Evolutionary conservation across 176 grass and related monocot genomes (phyloP).

Genomic region (Ensete glaucum): DNA sequence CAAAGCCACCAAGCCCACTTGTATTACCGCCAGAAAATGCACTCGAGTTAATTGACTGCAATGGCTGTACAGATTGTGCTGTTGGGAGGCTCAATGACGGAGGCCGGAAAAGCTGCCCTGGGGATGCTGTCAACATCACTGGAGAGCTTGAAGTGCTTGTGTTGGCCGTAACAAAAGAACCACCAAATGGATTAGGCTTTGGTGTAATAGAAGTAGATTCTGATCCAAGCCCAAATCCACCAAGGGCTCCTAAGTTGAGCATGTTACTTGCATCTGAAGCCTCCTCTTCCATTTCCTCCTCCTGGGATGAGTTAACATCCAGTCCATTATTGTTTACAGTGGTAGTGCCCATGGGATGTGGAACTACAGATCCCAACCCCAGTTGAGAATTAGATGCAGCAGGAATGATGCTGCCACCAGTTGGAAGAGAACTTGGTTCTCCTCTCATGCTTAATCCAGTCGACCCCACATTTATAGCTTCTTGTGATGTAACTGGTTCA

Average conservation of each 20-base stretch:
- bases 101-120: slow-evolving; percentile 69
- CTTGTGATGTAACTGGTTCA: slow-evolving; percentile 35
- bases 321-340: slow-evolving; percentile 37
- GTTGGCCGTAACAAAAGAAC: slow-evolving; percentile 44
- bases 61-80: slow-evolving; percentile 51
- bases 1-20: slow-evolving; percentile 72
- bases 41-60: slow-evolving; percentile 44
- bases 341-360: slow-evolving; percentile 17
- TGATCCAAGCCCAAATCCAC: slow-evolving; percentile 78
- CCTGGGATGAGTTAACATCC: slow-evolving; percentile 39
- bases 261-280: slow-evolving; percentile 34
- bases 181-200: slow-evolving; percentile 82
- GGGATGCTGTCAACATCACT: slow-evolving; percentile 49
- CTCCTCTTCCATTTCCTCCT: slow-evolving; percentile 99
- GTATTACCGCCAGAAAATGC: slow-evolving; percentile 48
- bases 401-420: slow-evolving; percentile 19
- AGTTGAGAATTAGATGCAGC: neutral
- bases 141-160: slow-evolving; percentile 32
- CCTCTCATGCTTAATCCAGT: slow-evolving; percentile 24
- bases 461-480: slow-evolving; percentile 26
- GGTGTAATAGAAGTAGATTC: slow-evolving; percentile 40
- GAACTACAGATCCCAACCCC: slow-evolving; percentile 22
- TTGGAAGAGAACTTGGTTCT: slow-evolving; percentile 29
- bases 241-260: slow-evolving; percentile 63
- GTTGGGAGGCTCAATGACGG: slow-evolving; percentile 72